These are phyloP conservation scores for Leishmania gerbilli DNA, from an alignment of 208 protist species.

Conservation along the genomic window DNA sequence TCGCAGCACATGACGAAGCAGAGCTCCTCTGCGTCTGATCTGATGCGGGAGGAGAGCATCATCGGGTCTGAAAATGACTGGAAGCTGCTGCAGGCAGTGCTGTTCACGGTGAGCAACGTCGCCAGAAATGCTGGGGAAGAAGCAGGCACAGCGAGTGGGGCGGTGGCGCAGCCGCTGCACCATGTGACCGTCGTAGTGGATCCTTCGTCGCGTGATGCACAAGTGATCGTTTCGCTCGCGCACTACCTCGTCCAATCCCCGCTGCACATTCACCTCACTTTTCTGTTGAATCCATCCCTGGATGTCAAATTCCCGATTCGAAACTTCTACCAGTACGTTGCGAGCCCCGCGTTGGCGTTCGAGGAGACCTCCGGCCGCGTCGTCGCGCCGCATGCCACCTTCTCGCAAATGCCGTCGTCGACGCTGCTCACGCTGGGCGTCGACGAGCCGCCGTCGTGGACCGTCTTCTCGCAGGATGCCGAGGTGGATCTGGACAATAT, in stretches of 20 bases:
- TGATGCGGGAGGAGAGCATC: constrained; percentile 16
- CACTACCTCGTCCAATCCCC: constrained; percentile 45
- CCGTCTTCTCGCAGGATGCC: constrained; percentile 74
- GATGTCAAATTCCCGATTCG: constrained; percentile 83
- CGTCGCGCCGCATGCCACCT: constrained; percentile 50
- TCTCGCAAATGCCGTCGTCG: constrained; percentile 52
- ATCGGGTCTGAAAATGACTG: constrained; percentile 7
- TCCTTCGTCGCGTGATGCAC: constrained; percentile 84
- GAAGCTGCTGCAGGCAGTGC: constrained; percentile 8
- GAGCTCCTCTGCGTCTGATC: not conserved
- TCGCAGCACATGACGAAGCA: not conserved
- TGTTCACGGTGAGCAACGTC: constrained; percentile 21
- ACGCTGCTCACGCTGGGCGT: constrained; percentile 82
- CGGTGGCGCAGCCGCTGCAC: constrained; percentile 25
- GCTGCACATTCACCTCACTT: constrained; percentile 53
- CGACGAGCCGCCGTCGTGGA: constrained; percentile 91
- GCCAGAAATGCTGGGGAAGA: not conserved
- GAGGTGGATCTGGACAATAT: constrained; percentile 97
- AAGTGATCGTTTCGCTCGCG: constrained; percentile 86
- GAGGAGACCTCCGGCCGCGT: constrained; percentile 59
- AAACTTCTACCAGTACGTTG: constrained; percentile 92
- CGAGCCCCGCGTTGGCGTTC: constrained; percentile 63
- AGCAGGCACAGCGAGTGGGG: not conserved
- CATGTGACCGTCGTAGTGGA: constrained; percentile 83
- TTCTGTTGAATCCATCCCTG: constrained; percentile 74